Base-by-base conservation (phyloP, 2,329 filamentous ascomycete species). In the Microascus cirrosus region DNA sequence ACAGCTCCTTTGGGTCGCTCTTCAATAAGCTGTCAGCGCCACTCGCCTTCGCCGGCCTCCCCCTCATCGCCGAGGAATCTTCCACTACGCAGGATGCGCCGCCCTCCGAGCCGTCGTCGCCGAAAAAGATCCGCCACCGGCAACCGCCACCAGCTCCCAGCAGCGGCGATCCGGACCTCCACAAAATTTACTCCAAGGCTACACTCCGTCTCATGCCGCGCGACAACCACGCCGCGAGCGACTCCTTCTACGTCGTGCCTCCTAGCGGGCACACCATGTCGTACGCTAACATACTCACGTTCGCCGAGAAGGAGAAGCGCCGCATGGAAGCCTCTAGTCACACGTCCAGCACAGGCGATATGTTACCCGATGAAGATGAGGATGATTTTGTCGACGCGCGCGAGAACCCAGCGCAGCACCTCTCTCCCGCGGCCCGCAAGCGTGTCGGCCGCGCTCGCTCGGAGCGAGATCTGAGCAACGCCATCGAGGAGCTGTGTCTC, bases 231-330 rank as follows among this genome's bases (percentile, higher is more conserved):
- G 78, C 79, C 18, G 75, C 81, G 18, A 82, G 79, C 59, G 88
- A 89, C 65, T 94, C 89, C 10, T 99, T 99, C 74, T 97, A 96
- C 69, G 88, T 97, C 1, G 94, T 99, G 1, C 94, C 93, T 3
- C 89, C 89, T 0, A 90, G 89, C 20, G 93, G 94, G 5, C 91
- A 93, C 62, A 96, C 91, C 2, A 87, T 92, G 60, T 94, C 91
- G 0, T 99, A 97, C 67, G 92, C 94, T 52, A 91, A 88, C 61
- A 96, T 99, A 56, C 76, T 96, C 22, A 86, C 77, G 50, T 85
- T 83, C 63, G 83, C 82, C 39, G 81, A 85, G 62, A 86, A 86
- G 65, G 84, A 86, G 67, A 84, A 81, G 67, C 77, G 83, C 10
- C 80, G 83, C 11, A 68, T 81, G 55, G 80, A 75, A 25, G 77